Percentiles rank a stretch among this genome's conserved stretches.
phyloP scores from a whole-genome alignment of 768 basidiomycete species.

The Tulasnella calospora region DNA sequence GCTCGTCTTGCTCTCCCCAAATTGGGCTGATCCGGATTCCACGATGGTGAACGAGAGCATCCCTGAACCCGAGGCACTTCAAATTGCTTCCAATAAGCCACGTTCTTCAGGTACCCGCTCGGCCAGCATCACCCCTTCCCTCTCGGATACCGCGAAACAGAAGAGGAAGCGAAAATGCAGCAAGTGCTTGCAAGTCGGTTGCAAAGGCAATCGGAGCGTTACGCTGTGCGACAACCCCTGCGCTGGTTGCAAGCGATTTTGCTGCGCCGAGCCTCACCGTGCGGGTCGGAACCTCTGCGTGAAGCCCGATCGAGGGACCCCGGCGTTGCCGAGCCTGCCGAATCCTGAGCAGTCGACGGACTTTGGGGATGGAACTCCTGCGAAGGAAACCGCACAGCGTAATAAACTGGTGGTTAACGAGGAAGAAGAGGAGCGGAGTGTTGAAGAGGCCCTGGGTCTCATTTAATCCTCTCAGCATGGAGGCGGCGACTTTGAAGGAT shows the following conservation, averaged over 20 bases:
- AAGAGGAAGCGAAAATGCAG: not conserved
- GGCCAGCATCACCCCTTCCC: not conserved
- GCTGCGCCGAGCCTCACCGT: not conserved
- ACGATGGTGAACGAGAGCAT: not conserved
- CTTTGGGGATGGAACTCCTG: not conserved
- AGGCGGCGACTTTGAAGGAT: too few species aligned
- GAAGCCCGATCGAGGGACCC: not conserved
- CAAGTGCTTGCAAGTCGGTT: not conserved
- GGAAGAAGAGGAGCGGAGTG: not conserved
- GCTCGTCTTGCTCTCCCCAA: not conserved
- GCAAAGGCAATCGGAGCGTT: not conserved
- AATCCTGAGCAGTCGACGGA: not conserved
- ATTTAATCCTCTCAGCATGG: not conserved
- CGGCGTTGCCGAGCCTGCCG: not conserved
- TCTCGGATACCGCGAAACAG: not conserved
- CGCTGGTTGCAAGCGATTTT: not conserved
- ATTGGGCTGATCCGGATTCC: not conserved
- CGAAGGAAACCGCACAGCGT: not conserved
- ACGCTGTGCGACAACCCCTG: not conserved
- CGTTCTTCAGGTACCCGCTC: not conserved
- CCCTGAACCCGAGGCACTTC: too few species aligned
- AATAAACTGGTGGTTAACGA: not conserved
- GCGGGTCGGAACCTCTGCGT: not conserved
- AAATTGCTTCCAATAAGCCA: too few species aligned
- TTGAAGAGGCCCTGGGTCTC: not conserved